phyloP scores from a whole-genome alignment of 1,139 yeast species.

The Kodamaea ohmeri region DNA sequence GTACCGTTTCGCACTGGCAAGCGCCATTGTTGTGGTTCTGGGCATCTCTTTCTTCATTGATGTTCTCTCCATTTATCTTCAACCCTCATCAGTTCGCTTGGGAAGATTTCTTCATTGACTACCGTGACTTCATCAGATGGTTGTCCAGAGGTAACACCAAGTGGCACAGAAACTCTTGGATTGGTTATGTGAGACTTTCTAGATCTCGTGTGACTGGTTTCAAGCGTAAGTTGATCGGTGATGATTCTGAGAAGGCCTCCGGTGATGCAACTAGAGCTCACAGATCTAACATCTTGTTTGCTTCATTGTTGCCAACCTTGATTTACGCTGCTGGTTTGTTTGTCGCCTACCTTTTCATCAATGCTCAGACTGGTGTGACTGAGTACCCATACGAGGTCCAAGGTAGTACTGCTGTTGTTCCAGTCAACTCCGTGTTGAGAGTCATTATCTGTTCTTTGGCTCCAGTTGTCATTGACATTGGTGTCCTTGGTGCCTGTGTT shows the following conservation, averaged over 20 bases:
- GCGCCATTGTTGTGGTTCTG: slow-evolving; percentile 98
- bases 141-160: slow-evolving; percentile 96
- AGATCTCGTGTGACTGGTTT: slow-evolving; percentile 98
- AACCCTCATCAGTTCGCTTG: slow-evolving; percentile 99
- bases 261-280: slow-evolving; percentile 96
- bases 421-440: slow-evolving; percentile 82
- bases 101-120: slow-evolving; percentile 98
- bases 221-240: slow-evolving; percentile 88
- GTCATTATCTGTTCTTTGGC: slow-evolving; percentile 84
- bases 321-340: slow-evolving; percentile 88
- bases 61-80: slow-evolving; percentile 91
- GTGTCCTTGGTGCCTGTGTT: slow-evolving; percentile 70
- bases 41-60: slow-evolving; percentile 88
- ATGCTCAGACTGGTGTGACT: slow-evolving; percentile 94
- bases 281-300: slow-evolving; percentile 78
- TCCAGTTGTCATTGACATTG: slow-evolving; percentile 89
- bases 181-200: slow-evolving; percentile 91
- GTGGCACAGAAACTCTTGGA: slow-evolving; percentile 99
- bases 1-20: slow-evolving; percentile 95
- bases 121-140: slow-evolving; percentile 98
- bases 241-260: slow-evolving; percentile 86
- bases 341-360: slow-evolving; percentile 88
- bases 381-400: slow-evolving; percentile 31
- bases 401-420: slow-evolving; percentile 32
- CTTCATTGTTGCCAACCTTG: slow-evolving; percentile 82